phyloP scores from a whole-genome alignment of 1,139 yeast genomes.

The Lodderomyces orthopsilosis region DNA sequence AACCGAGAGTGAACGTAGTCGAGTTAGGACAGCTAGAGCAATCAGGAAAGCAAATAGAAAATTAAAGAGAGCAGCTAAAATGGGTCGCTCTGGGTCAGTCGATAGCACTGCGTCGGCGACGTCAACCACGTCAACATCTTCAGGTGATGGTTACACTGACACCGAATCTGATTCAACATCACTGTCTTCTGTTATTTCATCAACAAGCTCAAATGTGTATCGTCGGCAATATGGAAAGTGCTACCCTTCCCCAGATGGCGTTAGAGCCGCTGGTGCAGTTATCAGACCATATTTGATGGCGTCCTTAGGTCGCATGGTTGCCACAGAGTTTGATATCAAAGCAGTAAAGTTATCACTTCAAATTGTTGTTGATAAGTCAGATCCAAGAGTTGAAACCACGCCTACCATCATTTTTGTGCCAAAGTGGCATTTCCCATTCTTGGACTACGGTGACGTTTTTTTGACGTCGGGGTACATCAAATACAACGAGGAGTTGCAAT shows the following conservation, averaged over 20 bases:
- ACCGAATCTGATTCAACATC: constrained; percentile 5
- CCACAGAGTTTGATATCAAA: constrained; percentile 55
- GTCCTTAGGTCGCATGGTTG: constrained; percentile 50
- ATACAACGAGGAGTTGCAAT: constrained; percentile 49
- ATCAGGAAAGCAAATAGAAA: constrained; percentile 2
- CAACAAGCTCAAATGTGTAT: constrained; percentile 23
- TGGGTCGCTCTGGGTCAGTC: constrained; percentile 2
- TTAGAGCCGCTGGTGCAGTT: constrained; percentile 67
- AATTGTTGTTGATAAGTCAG: constrained; percentile 25
- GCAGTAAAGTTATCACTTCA: constrained; percentile 47
- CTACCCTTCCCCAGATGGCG: constrained; percentile 54
- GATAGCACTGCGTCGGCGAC: constrained; percentile 1
- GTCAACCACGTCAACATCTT: not conserved
- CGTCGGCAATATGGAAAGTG: constrained; percentile 22
- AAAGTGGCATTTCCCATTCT: constrained; percentile 59
- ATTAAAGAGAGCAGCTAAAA: not conserved
- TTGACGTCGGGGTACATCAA: constrained; percentile 57
- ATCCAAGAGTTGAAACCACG: constrained; percentile 5
- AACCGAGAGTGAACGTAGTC: not conserved
- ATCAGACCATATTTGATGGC: constrained; percentile 70
- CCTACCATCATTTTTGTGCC: constrained; percentile 72
- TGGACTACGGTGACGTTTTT: constrained; percentile 39
- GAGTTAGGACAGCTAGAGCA: not conserved
- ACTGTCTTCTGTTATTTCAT: constrained; percentile 16
- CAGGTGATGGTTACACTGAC: not conserved